Base-by-base conservation (phyloP, 176 grass and related monocot genomes). In the Ananas comosus region DNA sequence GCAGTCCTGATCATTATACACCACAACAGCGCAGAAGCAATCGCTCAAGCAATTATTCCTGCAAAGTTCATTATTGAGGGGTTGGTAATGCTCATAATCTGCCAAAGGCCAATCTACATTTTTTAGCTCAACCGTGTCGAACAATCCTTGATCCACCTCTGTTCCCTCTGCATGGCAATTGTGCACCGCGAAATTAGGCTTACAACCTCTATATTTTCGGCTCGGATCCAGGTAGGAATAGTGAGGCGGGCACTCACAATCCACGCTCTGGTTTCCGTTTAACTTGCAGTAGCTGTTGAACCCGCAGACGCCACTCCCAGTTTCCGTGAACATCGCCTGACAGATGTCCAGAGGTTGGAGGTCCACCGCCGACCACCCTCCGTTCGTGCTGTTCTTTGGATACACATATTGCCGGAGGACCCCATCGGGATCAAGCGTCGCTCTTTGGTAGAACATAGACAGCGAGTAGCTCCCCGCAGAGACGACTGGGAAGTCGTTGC, bases 281-380 rank as follows among this genome's bases (percentile, higher is more conserved):
- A 33, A 76, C 12, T 4, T 78, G 74, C 78, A 89, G 63, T 82
- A 82, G 14, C 85, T 74, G 65, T 85, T 88, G 64, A 80, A 88
- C 1, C 85, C 79, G 0, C 82, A 88, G 11, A 17, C 70, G 2
- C 85, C 85, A 33, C 76, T 89, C 17, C 74, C 70, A 1, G 1
- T 12, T 12, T 2, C 3, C 10, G 52, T 72, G n/a, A 5, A 6
- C 1, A 70, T 0, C 10, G 7, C 10, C 11, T 42, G 5, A 17
- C 50, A 16, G 48, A 76, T 75, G 48, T 57, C 69, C 52, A 19
- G 21, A 56, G 77, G 51, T 16, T 50, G 17, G 53, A 50, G 18
- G 2, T 4, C 24, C 57, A 73, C 69, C 64, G 4, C 64, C 0
- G 23, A 68, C 71, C 72, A 74, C 2, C 12, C 21, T 9, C 59